Conservation (phyloP, 1,139 yeast species). For the Suhomyces ambrosiae region DNA sequence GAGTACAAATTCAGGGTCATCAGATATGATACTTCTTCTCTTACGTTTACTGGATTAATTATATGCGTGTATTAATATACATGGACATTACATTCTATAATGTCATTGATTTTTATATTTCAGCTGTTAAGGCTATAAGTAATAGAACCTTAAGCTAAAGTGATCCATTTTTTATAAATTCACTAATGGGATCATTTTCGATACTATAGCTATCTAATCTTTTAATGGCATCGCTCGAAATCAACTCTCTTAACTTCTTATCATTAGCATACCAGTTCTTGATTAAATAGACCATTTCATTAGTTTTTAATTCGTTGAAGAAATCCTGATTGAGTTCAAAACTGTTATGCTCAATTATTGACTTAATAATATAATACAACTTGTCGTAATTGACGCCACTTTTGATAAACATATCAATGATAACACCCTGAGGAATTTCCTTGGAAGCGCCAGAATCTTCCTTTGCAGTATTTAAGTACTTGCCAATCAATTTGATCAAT, state of each 20-base stretch:
- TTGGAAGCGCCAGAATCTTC: conserved; percentile 36
- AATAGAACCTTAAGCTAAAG: conserved; percentile 2
- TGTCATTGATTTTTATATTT: neutral
- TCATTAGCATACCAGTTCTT: conserved; percentile 68
- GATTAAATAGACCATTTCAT: conserved; percentile 64
- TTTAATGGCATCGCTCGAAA: conserved; percentile 41
- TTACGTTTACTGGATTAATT: too few species aligned
- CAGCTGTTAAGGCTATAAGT: too few species aligned
- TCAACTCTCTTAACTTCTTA: conserved; percentile 58
- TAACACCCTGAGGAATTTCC: conserved; percentile 45
- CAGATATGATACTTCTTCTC: too few species aligned
- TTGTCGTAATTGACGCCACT: conserved; percentile 78
- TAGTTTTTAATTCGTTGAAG: conserved; percentile 37
- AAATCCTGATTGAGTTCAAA: conserved; percentile 51
- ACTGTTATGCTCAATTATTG: conserved; percentile 65
- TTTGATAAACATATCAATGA: conserved; percentile 69
- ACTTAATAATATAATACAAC: conserved; percentile 66
- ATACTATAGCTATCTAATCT: conserved; percentile 41
- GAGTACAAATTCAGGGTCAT: too few species aligned
- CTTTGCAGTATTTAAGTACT: conserved; percentile 40
- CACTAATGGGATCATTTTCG: conserved; percentile 50
- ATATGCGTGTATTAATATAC: conserved; percentile 4
- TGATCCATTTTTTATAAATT: conserved; percentile 30
- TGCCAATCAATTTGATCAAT: conserved; percentile 60
- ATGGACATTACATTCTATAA: neutral